phyloP scores from a whole-genome alignment of 1,139 yeast species.

The Blastobotrys petasosporus region DNA sequence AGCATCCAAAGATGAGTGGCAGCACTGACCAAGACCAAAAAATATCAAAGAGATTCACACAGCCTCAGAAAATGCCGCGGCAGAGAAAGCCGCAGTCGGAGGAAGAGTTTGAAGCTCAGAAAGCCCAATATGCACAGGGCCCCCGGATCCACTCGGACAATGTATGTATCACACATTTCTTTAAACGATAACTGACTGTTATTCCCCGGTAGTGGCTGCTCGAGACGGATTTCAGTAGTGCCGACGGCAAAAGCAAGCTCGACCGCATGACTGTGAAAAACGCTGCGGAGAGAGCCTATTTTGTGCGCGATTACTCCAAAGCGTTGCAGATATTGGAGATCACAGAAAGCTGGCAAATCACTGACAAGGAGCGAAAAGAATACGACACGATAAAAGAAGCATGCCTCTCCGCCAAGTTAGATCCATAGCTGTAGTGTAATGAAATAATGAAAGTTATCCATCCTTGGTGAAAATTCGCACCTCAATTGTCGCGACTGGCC shows the following conservation, averaged over 20 bases:
- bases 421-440: background rate
- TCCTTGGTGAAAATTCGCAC: conserved; percentile 15
- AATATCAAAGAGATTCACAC: background rate
- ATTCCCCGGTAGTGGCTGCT: conserved; percentile 19
- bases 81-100: conserved; percentile 32
- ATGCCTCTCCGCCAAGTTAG: background rate
- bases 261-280: conserved; percentile 29
- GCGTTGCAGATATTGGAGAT: conserved; percentile 26
- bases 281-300: conserved; percentile 35
- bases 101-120: conserved; percentile 29
- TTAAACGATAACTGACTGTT: conserved; percentile 8
- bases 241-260: conserved; percentile 20
- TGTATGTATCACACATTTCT: conserved; percentile 14
- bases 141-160: conserved; percentile 27
- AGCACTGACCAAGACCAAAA: no score
- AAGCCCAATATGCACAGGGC: conserved; percentile 26
- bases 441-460: background rate
- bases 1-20: no score
- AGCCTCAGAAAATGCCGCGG: conserved; percentile 12
- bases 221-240: conserved; percentile 17
- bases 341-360: conserved; percentile 18
- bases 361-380: conserved; percentile 5
- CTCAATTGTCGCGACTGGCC: conserved; percentile 24
- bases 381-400: background rate
- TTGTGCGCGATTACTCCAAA: conserved; percentile 24